Evolutionary conservation across 106 monocot genomes (phyloP), one percentile per base, ranked within the genome.

Genomic region (Dioscorea zingiberensis): DNA sequence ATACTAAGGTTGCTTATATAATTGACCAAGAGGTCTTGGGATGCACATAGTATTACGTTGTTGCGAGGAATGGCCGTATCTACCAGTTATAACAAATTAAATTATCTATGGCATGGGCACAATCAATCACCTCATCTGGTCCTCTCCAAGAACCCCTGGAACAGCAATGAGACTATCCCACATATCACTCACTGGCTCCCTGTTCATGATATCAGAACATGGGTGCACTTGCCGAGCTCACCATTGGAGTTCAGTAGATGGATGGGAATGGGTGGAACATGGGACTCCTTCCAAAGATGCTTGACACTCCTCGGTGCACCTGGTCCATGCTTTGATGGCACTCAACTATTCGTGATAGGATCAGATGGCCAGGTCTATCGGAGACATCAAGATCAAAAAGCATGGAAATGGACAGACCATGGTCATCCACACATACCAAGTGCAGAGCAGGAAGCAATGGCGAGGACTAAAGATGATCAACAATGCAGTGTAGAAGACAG

Each of bases 181-280:
- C 0, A 15, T 29, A 21, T 89, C 90, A 59, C 62, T 90, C 15
- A 55, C 72, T 7, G 90, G 94, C 26, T 94, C 94, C 18, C 55
- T 94, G 5, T 94, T 94, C 76, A 81, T 94, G 90, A 65, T 87
- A 32, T 77, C 77, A 4, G 90, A 87, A 45, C 59, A 64, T 47
- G n/a, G 94, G 94, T 21, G 81, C 71, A 13, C 87, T 94, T 3
- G 75, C 90, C 2, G 94, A 94, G 73, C n/a, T n/a, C 90, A 94
- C 66, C 71, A 77, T 18, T 94, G 89, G 90, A 82, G 71, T 65
- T 29, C 78, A 10, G 4, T 55, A 12, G 75, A 82, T 7, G 90
- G 90, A 56, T 94, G 94, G 94, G 90, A 82, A 29, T 94, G 94
- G 94, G 81, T 94, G 46, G 94, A 94, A 72, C 94, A 94, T 57